Evolutionary conservation across 345 rosid genomes (phyloP), one percentile per base, ranked within the genome.

Genomic region (Dipteronia dyeriana): DNA sequence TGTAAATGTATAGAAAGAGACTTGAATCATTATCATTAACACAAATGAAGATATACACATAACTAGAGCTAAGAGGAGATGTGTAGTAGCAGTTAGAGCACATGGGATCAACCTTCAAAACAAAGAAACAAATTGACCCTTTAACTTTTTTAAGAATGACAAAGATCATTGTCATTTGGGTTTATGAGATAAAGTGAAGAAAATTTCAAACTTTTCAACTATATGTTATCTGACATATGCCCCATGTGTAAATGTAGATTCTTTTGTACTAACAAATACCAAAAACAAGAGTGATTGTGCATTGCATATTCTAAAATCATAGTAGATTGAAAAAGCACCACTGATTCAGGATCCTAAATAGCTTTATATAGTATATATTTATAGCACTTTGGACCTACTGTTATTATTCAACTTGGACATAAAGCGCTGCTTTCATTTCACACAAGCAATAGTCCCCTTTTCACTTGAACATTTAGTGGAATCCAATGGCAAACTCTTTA

Each of bases 241-340:
- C n/a, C 22, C 29, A 25, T 49, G 11, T 8, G 20, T 0, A 49
- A 49, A 38, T 49, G 25, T 0, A 16, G 74, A 70, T 29, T 70
- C 26, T 26, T 9, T 17, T 16, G 62, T 41, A 9, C 43, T 8
- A 17, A 13, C 2, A 3, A 49, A 2, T 8, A 41, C 17, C 17
- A 49, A 49, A 11, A 49, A 49, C 54, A 13, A 49, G 19, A 49
- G 54, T 5, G 16, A 53, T 53, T 14, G 57, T 17, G 5, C 25
- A 4, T 11, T 73, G 76, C 25, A 63, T 74, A 74, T 74, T 74
- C 77, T 62, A 63, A 62, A 60, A 13, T 61, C 16, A 39, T 3
- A 20, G 9, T 51, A 13, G 34, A 62, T 9, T 5, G 54, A 45
- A 63, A 45, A 43, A 29, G 69, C 60, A 43, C 11, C 68, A 62